Conservation (phyloP, 345 rosid species). For the Combretum micranthum region DNA sequence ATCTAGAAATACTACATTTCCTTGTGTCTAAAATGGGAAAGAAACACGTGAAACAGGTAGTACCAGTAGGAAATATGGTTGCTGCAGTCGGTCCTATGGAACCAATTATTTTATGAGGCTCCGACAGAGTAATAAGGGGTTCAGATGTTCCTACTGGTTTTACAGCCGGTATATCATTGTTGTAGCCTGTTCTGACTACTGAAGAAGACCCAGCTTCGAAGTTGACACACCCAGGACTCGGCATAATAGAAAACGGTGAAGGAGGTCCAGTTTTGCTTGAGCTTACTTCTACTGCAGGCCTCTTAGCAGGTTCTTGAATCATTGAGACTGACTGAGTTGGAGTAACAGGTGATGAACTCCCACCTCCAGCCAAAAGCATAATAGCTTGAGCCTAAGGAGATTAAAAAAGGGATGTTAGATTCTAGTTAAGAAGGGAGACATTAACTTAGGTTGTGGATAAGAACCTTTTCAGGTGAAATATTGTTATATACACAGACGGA, state of each 20-base stretch:
- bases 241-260: not conserved
- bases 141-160: no score
- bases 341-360: conserved; percentile 30
- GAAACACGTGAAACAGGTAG: no score
- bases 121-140: no score
- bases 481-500: conserved; percentile 61
- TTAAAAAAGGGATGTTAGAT: not conserved
- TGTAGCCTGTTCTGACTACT: no score
- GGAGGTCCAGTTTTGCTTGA: not conserved
- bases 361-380: conserved; percentile 70
- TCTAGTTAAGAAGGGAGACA: not conserved
- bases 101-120: no score
- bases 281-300: conserved; percentile 2
- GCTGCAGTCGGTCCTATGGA: conserved; percentile 6
- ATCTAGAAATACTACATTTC: not conserved
- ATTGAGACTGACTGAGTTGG: conserved; percentile 9
- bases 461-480: conserved; percentile 73
- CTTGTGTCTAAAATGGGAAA: no score
- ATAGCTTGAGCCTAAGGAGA: conserved; percentile 75
- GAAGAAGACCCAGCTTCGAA: no score
- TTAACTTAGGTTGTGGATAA: not conserved
- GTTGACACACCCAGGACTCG: no score
- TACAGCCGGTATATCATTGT: no score
- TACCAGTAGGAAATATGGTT: conserved; percentile 60
- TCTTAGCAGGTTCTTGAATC: conserved; percentile 25